Percentiles rank a stretch among this genome's conserved stretches.
Conservation (phyloP, 805 yeast genomes). For the Priceomyces carsonii region DNA sequence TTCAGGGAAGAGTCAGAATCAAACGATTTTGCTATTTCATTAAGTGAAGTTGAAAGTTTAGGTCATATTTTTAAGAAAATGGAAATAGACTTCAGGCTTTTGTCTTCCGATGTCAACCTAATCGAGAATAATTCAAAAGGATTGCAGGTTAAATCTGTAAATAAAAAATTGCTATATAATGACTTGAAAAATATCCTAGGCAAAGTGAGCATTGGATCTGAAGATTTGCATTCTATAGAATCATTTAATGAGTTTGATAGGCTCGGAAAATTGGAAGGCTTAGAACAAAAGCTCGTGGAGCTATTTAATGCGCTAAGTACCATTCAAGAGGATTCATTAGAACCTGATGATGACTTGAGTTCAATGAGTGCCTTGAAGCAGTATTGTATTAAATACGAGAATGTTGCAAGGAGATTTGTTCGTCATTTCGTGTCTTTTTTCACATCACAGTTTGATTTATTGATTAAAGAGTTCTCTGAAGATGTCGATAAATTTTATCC, state of each 20-base stretch:
- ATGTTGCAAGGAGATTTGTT: slow-evolving; percentile 52
- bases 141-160: slow-evolving; percentile 77
- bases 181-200: slow-evolving; percentile 68
- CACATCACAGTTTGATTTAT: slow-evolving; percentile 31
- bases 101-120: slow-evolving; percentile 65
- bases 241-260: slow-evolving; percentile 51
- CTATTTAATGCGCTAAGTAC: slow-evolving; percentile 67
- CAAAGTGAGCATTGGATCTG: slow-evolving; percentile 66
- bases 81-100: slow-evolving; percentile 38
- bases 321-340: slow-evolving; percentile 46
- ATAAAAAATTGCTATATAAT: slow-evolving; percentile 71
- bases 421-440: slow-evolving; percentile 43
- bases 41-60: slow-evolving; percentile 38
- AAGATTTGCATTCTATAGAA: slow-evolving; percentile 49
- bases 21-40: slow-evolving; percentile 32
- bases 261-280: slow-evolving; percentile 35
- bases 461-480: slow-evolving; percentile 40
- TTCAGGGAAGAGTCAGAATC: slow-evolving; percentile 32
- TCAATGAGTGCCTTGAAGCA: slow-evolving; percentile 74
- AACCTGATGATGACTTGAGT: slow-evolving; percentile 48
- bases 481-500: slow-evolving; percentile 26
- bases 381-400: slow-evolving; percentile 60
- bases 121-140: slow-evolving; percentile 80
- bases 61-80: slow-evolving; percentile 37
- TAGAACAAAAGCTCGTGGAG: slow-evolving; percentile 58